Conservation (phyloP, 306 rosid genomes). For the Glycine latifolia region DNA sequence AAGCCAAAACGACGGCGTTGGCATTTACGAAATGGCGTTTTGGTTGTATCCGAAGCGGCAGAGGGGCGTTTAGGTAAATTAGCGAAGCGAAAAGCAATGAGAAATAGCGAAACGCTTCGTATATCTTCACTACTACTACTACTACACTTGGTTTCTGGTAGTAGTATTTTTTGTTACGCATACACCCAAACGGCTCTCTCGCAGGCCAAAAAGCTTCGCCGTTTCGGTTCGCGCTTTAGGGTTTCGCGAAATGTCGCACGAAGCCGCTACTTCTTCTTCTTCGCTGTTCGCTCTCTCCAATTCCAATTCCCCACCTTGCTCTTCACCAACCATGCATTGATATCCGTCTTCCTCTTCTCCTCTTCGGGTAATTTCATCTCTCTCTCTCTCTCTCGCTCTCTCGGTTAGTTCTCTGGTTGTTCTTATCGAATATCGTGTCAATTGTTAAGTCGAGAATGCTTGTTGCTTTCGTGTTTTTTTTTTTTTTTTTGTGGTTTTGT, state of each 20-base stretch:
- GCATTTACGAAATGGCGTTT: slow-evolving; percentile 27
- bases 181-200: slow-evolving; percentile 19
- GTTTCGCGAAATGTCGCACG: slow-evolving; percentile 58
- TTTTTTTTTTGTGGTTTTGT: neutral
- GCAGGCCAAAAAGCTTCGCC: slow-evolving; percentile 37
- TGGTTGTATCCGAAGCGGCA: slow-evolving; percentile 10
- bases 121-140: slow-evolving; percentile 15
- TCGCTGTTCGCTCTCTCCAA: slow-evolving; percentile 4
- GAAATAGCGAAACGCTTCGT: slow-evolving; percentile 54
- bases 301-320: slow-evolving; percentile 2
- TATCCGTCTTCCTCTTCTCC: slow-evolving; percentile 35
- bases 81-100: neutral
- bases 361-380: slow-evolving; percentile 32
- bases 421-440: neutral
- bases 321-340: slow-evolving; percentile 45
- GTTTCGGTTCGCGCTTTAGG: slow-evolving; percentile 64
- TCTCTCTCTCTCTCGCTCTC: neutral
- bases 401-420: neutral
- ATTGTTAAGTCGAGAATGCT: neutral
- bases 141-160: slow-evolving; percentile 23
- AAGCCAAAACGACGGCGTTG: slow-evolving; percentile 48
- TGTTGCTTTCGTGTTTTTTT: neutral
- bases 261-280: neutral
- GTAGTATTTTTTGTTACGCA: neutral
- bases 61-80: slow-evolving; percentile 49